Evolutionary conservation across 768 basidiomycete species (phyloP).

Genomic region (Rhizopogon vesiculosus): DNA sequence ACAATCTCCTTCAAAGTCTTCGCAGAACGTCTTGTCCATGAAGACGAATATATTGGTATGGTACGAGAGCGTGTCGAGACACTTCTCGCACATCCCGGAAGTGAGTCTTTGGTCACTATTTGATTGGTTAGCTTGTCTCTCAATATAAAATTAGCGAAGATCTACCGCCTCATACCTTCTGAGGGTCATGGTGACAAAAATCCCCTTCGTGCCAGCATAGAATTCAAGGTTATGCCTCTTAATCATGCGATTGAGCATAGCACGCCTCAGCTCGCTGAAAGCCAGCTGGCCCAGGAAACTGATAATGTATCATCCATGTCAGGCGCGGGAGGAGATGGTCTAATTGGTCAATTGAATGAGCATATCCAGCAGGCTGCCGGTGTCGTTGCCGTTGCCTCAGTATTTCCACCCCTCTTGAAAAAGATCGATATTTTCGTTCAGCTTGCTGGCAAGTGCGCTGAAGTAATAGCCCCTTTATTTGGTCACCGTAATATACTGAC

Average conservation of each 20-base stretch:
- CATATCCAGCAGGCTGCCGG: too few relatives aligned
- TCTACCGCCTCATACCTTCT: neutral
- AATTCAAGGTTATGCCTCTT: neutral
- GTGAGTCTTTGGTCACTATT: neutral
- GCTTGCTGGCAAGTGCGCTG: constrained; percentile 2
- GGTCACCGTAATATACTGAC: neutral
- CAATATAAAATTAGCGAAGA: neutral
- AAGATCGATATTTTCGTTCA: constrained; percentile 4
- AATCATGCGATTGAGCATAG: neutral
- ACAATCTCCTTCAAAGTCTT: constrained; percentile 5
- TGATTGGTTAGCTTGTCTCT: neutral
- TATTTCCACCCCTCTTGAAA: constrained; percentile 6
- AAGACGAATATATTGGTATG: constrained; percentile 4
- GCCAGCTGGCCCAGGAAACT: neutral
- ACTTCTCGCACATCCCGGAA: neutral
- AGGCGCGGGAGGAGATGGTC: too few relatives aligned
- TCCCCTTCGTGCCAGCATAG: neutral
- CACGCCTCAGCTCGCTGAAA: neutral
- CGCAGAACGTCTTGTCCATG: constrained; percentile 2
- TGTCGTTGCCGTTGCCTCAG: neutral
- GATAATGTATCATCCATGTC: neutral
- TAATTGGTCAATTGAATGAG: neutral
- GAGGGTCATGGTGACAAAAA: neutral
- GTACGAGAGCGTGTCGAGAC: neutral
- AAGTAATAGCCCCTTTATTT: neutral